Evolutionary conservation across 208 protist species (phyloP), one percentile per base, ranked within the genome.

Genomic region (Leishmania mexicana): DNA sequence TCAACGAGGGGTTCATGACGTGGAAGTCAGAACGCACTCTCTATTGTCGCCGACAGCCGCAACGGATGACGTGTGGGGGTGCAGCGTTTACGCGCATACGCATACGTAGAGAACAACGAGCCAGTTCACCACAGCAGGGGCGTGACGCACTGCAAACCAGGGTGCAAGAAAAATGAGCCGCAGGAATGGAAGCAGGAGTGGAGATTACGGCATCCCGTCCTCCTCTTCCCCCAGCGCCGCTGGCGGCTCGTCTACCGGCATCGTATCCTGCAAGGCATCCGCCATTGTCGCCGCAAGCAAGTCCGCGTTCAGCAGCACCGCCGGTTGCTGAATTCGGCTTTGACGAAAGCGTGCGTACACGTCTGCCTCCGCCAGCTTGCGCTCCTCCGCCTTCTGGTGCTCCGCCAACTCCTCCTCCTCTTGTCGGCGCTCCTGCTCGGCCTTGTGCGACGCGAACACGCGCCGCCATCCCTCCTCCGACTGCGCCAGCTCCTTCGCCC

Each of bases 401-500:
- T 83, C 80, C 6, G 80, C 72, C 64, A 85, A 78, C 81, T 86
- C 79, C 53, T 86, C 76, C 68, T 85, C 78, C 83, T 90, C 84
- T 53, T 83, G 80, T 45, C 84, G 72, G 40, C 60, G 85, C 73
- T 83, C 79, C 76, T 87, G 83, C 78, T 94, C 88, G 17, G 84
- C 88, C 38, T 86, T 38, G 78, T 90, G 87, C 47, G 81, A 77
- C 1, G 77, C 85, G 31, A 91, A 90, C 45, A 87, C 86, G 31
- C 89, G 83, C 11, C 71, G 74, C 93, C 93, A 96, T 35, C 85
- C 81, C 40, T 90, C 71, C 40, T 84, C 62, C 47, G 88, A 84
- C 40, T 81, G 81, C 71, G 87, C 83, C 72, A 80, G 76, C 84
- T 96, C 90, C 31, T 31, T 47, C 24, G 83, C 85, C 10, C 82